Percentiles rank a stretch among this genome's conserved stretches.
Evolutionary conservation across 129 eudicot species (phyloP).

Genomic region (Scalesia atractyloides): DNA sequence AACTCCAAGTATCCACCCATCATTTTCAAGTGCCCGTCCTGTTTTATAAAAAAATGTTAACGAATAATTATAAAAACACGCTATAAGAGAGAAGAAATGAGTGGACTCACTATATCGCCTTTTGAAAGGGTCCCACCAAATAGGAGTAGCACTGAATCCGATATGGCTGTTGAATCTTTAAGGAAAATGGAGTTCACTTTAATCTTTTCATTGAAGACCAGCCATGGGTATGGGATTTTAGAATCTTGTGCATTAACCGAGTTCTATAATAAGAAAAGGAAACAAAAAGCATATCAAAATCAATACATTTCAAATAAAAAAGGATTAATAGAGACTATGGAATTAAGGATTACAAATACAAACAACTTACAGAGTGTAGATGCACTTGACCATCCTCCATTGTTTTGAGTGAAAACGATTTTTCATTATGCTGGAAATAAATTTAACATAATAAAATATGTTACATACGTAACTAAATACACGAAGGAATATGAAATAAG

Average conservation of each 20-base stretch:
- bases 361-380: slow-evolving; percentile 70
- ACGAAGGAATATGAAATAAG: background rate
- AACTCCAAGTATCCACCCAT: slow-evolving; percentile 95
- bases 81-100: slow-evolving; percentile 8
- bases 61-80: background rate
- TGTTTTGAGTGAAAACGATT: slow-evolving; percentile 77
- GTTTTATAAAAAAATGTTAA: slow-evolving; percentile 5
- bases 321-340: background rate
- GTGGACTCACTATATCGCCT: slow-evolving; percentile 67
- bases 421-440: slow-evolving; percentile 80
- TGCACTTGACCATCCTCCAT: slow-evolving; percentile 96
- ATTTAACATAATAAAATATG: background rate
- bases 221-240: slow-evolving; percentile 87
- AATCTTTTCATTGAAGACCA: slow-evolving; percentile 92
- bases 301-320: slow-evolving; percentile 1
- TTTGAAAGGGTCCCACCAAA: slow-evolving; percentile 78
- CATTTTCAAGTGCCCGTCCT: slow-evolving; percentile 94
- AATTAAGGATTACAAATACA: background rate
- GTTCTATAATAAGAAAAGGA: slow-evolving; percentile 48
- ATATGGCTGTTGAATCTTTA: slow-evolving; percentile 89
- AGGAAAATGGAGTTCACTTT: slow-evolving; percentile 89
- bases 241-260: slow-evolving; percentile 91
- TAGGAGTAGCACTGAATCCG: slow-evolving; percentile 83
- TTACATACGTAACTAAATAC: slow-evolving; percentile 18
- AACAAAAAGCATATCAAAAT: slow-evolving; percentile 11